A percentile compares a stretch with the other conserved stretches of the same genome.
phyloP scores from a whole-genome alignment of 169 alveolate genomes.

The Plasmodium blacklocki region DNA sequence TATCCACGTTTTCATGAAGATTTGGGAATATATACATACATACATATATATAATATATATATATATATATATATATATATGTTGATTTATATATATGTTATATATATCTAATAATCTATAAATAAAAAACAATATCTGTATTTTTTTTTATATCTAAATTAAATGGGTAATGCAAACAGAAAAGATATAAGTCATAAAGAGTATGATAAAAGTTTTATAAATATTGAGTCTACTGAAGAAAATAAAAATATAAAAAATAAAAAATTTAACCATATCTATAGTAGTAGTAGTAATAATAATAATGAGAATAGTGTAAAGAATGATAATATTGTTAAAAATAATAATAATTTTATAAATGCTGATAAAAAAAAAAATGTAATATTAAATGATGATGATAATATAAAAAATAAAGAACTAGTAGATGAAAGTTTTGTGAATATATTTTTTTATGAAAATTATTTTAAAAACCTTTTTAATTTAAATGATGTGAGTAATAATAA shows the following conservation, averaged over 20 bases:
- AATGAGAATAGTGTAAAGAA: not conserved
- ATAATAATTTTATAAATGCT: not conserved
- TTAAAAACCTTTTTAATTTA: conserved; percentile 19
- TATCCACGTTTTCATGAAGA: too few species aligned
- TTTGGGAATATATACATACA: too few species aligned
- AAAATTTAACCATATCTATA: not conserved
- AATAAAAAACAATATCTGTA: not conserved
- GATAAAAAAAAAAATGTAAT: not conserved
- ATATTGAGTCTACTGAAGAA: conserved; percentile 11
- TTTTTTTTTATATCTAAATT: not conserved
- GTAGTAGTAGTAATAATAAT: not conserved
- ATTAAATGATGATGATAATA: not conserved
- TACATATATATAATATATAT: too few species aligned
- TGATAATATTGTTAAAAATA: not conserved
- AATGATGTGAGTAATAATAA: conserved; percentile 12
- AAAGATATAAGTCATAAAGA: conserved; percentile 22
- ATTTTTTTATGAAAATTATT: conserved; percentile 31
- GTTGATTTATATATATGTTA: not conserved
- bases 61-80: too few species aligned
- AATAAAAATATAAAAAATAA: not conserved
- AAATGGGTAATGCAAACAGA: conserved; percentile 51
- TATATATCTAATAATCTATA: not conserved
- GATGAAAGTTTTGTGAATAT: conserved; percentile 17
- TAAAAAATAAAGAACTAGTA: not conserved
- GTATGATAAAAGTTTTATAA: conserved; percentile 19